Evolutionary conservation across 371 early-diverging fungal genomes (phyloP).

Genomic region (Actinomortierella wolfii): DNA sequence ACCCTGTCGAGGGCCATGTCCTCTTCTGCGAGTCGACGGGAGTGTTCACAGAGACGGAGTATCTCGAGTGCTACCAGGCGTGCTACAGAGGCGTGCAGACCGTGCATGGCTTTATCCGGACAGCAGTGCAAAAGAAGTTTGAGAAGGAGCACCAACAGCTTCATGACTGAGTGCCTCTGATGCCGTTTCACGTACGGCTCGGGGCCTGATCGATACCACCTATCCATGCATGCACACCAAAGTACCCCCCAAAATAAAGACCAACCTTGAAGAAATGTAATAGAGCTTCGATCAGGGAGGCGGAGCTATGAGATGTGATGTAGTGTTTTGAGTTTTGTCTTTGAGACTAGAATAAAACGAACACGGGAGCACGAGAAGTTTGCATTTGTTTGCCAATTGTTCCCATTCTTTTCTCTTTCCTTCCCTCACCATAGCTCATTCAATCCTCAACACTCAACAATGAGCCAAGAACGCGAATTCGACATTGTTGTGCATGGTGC

Average conservation of each 20-base stretch:
- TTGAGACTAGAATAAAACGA: neutral
- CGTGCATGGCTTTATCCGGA: slow-evolving; percentile 61
- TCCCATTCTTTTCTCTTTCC: too few species aligned
- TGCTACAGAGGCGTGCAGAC: slow-evolving; percentile 55
- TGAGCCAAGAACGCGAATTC: slow-evolving; percentile 39
- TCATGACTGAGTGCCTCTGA: too few species aligned
- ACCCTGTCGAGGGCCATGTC: slow-evolving; percentile 12
- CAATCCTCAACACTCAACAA: too few species aligned
- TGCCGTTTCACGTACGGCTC: too few species aligned
- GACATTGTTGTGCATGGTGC: slow-evolving; percentile 87
- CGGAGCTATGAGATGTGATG: too few species aligned
- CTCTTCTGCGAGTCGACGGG: slow-evolving; percentile 72
- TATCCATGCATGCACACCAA: too few species aligned
- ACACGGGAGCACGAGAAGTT: neutral
- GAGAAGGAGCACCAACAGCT: slow-evolving; percentile 63
- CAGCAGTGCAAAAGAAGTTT: slow-evolving; percentile 60
- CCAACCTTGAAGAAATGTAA: too few species aligned
- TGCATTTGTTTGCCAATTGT: too few species aligned
- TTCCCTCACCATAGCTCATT: too few species aligned
- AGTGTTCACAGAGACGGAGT: slow-evolving; percentile 69
- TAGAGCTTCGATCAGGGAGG: too few species aligned
- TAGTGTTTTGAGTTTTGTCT: neutral
- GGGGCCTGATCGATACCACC: too few species aligned
- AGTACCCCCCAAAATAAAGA: too few species aligned
- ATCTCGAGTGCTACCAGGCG: slow-evolving; percentile 53